A percentile compares a stretch with the other conserved stretches of the same genome.
phyloP scores from a whole-genome alignment of 495 filamentous ascomycete genomes.

The Penicillium waksmanii region DNA sequence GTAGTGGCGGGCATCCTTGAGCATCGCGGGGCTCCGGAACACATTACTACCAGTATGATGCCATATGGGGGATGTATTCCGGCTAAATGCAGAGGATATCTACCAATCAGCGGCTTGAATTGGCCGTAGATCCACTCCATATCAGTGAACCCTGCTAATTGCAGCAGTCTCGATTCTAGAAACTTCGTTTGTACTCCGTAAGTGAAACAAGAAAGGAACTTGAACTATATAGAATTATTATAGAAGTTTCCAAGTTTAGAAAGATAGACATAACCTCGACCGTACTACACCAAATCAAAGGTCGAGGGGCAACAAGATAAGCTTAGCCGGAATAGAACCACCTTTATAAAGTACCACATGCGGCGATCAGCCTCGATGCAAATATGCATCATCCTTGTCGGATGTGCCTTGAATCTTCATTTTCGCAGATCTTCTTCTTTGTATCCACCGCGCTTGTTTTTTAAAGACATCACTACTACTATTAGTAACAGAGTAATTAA shows the following conservation, averaged over 20 bases:
- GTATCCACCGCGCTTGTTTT: constrained; percentile 1
- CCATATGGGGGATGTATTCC: constrained; percentile 9
- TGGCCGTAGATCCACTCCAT: neutral
- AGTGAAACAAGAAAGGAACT: neutral
- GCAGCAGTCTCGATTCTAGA: neutral
- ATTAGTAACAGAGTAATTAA: too few species aligned
- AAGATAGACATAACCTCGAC: too few species aligned
- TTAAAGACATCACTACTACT: neutral
- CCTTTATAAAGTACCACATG: neutral
- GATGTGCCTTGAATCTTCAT: neutral
- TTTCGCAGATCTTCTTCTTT: neutral
- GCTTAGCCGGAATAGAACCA: neutral
- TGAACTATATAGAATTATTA: too few species aligned
- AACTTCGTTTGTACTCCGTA: neutral
- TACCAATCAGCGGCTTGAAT: neutral
- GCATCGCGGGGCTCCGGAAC: neutral
- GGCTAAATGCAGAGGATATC: constrained; percentile 25
- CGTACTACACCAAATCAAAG: too few species aligned
- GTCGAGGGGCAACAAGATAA: neutral
- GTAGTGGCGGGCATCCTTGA: neutral
- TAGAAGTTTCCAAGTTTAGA: too few species aligned
- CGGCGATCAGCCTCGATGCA: neutral
- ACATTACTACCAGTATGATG: constrained; percentile 1
- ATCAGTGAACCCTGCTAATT: neutral
- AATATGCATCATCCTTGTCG: neutral